These are phyloP conservation scores for Chaetomium olivaceum DNA, from an alignment of 2,329 filamentous ascomycete species.

Conservation along the genomic window DNA sequence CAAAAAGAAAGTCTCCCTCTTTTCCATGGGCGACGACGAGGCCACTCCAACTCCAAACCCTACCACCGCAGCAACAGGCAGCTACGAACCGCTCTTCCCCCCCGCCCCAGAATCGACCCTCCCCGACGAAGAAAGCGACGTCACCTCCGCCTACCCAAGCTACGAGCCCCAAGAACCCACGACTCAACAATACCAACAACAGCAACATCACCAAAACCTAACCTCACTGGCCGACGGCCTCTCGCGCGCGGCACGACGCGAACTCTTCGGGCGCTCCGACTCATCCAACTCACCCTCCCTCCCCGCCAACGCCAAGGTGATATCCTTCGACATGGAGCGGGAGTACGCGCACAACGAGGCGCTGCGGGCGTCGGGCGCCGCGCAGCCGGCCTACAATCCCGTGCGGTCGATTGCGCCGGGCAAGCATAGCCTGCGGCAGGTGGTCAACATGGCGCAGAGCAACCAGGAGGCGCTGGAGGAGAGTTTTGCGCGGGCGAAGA, in stretches of 20 bases:
- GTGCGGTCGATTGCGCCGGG: conserved; percentile 80
- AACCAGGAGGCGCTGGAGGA: conserved; percentile 90
- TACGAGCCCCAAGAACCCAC: conserved; percentile 24
- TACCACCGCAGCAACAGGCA: conserved; percentile 30
- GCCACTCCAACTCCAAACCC: conserved; percentile 27
- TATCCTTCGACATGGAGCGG: conserved; percentile 84
- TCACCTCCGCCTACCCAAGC: conserved; percentile 31
- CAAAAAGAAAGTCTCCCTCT: conserved; percentile 66
- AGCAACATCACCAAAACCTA: conserved; percentile 51
- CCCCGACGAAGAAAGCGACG: conserved; percentile 35
- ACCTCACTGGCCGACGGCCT: conserved; percentile 73
- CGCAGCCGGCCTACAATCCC: conserved; percentile 76
- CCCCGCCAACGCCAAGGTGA: conserved; percentile 59
- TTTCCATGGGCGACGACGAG: conserved; percentile 59
- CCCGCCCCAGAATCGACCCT: conserved; percentile 32
- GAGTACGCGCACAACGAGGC: conserved; percentile 87
- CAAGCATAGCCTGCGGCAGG: conserved; percentile 85
- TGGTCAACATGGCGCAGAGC: conserved; percentile 78
- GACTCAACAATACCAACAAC: conserved; percentile 43
- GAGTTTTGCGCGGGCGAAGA: conserved; percentile 79
- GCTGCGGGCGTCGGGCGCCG: conserved; percentile 63
- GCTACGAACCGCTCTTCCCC: conserved; percentile 57
- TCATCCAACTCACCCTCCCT: conserved; percentile 29
- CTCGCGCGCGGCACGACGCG: conserved; percentile 72
- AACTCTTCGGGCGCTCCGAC: conserved; percentile 73